Conservation (phyloP, 345 rosid species). For the Rhizophora mangle region DNA sequence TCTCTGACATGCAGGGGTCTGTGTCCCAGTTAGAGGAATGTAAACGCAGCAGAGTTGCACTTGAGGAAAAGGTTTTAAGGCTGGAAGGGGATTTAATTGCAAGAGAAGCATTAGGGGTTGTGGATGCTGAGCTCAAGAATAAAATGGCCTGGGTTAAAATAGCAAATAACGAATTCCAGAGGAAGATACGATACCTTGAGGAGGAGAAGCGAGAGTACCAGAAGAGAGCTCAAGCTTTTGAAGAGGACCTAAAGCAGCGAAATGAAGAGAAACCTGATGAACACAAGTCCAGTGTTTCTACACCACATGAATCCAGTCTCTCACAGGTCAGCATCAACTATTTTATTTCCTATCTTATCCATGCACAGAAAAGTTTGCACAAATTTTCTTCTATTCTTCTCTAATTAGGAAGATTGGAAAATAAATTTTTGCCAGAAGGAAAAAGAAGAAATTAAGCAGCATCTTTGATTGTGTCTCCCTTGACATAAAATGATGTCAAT, state of each 20-base stretch:
- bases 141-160: slow-evolving; percentile 59
- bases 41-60: slow-evolving; percentile 43
- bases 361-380: slow-evolving; percentile 1
- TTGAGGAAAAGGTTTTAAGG: slow-evolving; percentile 61
- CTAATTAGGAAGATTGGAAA: not conserved
- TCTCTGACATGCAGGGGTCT: slow-evolving; percentile 41
- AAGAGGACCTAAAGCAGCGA: slow-evolving; percentile 26
- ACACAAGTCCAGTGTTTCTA: slow-evolving; percentile 10
- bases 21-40: slow-evolving; percentile 44
- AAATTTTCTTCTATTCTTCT: not conserved
- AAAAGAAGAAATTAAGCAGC: not conserved
- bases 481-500: not conserved
- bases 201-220: slow-evolving; percentile 47
- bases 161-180: slow-evolving; percentile 46
- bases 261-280: slow-evolving; percentile 22
- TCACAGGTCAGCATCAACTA: slow-evolving; percentile 24
- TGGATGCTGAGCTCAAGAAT: slow-evolving; percentile 51
- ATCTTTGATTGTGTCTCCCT: not conserved
- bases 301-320: slow-evolving; percentile 19
- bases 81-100: slow-evolving; percentile 67
- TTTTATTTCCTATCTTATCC: not conserved
- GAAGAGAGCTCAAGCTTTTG: slow-evolving; percentile 35
- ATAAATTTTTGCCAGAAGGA: not conserved
- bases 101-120: slow-evolving; percentile 49
- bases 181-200: slow-evolving; percentile 46